A percentile compares a stretch with the other conserved stretches of the same genome.
Conservation (phyloP, 176 grass and related monocot species). For the Metroxylon sagu region DNA sequence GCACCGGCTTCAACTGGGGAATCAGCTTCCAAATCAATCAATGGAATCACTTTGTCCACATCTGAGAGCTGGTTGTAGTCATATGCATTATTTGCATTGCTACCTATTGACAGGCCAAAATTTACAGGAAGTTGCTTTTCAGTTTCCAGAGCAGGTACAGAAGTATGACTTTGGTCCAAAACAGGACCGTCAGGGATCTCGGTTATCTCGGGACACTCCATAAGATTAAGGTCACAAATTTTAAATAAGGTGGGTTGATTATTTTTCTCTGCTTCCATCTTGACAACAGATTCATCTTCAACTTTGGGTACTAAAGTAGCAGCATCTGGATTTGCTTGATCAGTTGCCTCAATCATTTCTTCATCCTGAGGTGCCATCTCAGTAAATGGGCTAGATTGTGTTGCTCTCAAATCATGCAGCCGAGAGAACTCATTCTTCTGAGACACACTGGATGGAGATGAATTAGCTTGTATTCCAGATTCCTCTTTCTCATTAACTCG, state of each 20-base stretch:
- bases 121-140: conserved; percentile 31
- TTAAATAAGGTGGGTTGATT: conserved; percentile 61
- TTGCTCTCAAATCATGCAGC: conserved; percentile 28
- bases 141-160: conserved; percentile 21
- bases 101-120: conserved; percentile 33
- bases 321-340: conserved; percentile 36
- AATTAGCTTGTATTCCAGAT: conserved; percentile 24
- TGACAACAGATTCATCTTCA: conserved; percentile 15
- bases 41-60: conserved; percentile 38
- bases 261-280: conserved; percentile 48
- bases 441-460: conserved; percentile 20
- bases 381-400: conserved; percentile 28
- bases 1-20: conserved; percentile 38
- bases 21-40: conserved; percentile 83
- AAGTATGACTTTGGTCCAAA: conserved; percentile 28
- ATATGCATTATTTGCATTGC: conserved; percentile 9
- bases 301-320: conserved; percentile 28
- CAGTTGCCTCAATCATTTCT: conserved; percentile 34
- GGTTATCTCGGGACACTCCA: conserved; percentile 55
- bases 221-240: conserved; percentile 73
- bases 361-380: conserved; percentile 43
- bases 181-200: conserved; percentile 53
- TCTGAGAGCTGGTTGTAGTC: conserved; percentile 31
- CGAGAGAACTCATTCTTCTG: conserved; percentile 21
- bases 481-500: conserved; percentile 26